Evolutionary conservation across 306 rosid species (phyloP).

Genomic region (Lotus japonicus): DNA sequence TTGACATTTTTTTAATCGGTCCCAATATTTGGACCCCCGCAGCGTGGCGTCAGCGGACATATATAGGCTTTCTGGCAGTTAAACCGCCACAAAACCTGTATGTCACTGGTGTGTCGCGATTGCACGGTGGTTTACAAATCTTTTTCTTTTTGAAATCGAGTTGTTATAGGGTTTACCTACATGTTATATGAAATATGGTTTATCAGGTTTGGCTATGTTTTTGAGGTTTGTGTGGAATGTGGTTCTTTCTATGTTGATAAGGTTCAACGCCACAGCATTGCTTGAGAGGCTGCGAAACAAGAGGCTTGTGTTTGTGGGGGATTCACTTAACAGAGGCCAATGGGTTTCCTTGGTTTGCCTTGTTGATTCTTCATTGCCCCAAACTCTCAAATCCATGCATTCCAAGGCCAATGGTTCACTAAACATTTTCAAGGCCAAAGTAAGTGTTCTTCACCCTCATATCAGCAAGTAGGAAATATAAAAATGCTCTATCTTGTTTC

Average conservation of each 20-base stretch:
- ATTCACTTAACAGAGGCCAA: slow-evolving; percentile 84
- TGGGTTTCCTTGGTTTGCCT: slow-evolving; percentile 96
- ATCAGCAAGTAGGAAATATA: no score
- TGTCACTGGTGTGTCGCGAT: no score
- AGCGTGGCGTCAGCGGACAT: no score
- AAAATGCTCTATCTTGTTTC: no score
- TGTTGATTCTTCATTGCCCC: slow-evolving; percentile 38
- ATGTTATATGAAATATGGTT: background rate
- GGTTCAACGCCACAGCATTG: slow-evolving; percentile 85
- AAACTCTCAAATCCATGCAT: slow-evolving; percentile 50
- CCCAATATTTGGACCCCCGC: background rate
- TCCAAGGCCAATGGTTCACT: slow-evolving; percentile 66
- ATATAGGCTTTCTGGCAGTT: no score
- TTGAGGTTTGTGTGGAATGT: slow-evolving; percentile 61
- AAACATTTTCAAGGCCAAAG: slow-evolving; percentile 57
- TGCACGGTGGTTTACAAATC: no score
- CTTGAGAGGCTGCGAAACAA: slow-evolving; percentile 78
- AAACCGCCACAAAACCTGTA: no score
- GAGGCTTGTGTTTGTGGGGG: slow-evolving; percentile 87
- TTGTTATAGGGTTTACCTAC: slow-evolving; percentile 11
- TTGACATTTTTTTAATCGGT: no score
- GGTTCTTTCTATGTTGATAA: slow-evolving; percentile 53
- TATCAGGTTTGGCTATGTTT: slow-evolving; percentile 28
- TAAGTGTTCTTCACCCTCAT: slow-evolving; percentile 18
- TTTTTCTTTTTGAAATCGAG: background rate